A percentile compares a stretch with the other conserved stretches of the same genome.
These are phyloP conservation scores for Xylaria arbuscula DNA, from an alignment of 2,329 filamentous ascomycete genomes.

Conservation along the genomic window DNA sequence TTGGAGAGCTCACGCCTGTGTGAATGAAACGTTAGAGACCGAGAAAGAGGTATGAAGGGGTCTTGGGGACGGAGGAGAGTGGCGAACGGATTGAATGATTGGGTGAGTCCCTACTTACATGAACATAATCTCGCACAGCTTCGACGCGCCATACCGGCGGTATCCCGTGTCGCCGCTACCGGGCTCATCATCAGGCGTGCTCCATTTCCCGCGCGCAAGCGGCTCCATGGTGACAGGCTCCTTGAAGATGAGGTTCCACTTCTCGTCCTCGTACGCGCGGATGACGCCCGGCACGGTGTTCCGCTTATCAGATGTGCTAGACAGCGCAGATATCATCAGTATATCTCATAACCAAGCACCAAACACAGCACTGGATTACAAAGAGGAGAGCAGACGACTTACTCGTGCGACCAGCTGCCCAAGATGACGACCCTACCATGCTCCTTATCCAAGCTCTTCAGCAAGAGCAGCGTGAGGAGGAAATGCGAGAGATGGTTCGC, in stretches of 20 bases:
- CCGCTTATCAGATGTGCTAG: slow-evolving; percentile 39
- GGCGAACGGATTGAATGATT: too few species aligned
- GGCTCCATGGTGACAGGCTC: slow-evolving; percentile 40
- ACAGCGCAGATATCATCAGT: neutral
- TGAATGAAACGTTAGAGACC: neutral
- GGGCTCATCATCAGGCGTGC: slow-evolving; percentile 41
- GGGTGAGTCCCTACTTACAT: slow-evolving; percentile 39
- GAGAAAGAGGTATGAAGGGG: neutral
- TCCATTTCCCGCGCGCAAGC: slow-evolving; percentile 47
- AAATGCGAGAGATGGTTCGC: slow-evolving; percentile 51
- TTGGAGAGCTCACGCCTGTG: slow-evolving; percentile 47
- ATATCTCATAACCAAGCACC: neutral
- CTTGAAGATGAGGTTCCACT: slow-evolving; percentile 45
- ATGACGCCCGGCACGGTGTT: slow-evolving; percentile 35
- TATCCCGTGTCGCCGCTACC: slow-evolving; percentile 40
- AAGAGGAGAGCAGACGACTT: neutral
- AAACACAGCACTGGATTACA: neutral
- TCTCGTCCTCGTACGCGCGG: slow-evolving; percentile 38
- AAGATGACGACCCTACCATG: slow-evolving; percentile 49
- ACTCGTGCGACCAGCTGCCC: slow-evolving; percentile 51
- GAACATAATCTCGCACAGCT: slow-evolving; percentile 51
- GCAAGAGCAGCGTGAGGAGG: slow-evolving; percentile 49
- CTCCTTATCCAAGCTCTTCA: slow-evolving; percentile 52
- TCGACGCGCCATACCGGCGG: slow-evolving; percentile 50
- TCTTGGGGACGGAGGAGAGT: neutral